Percentiles rank a stretch among this genome's conserved stretches.
Conservation (phyloP, 73 alveolate species). For the Uronychia setigera region DNA sequence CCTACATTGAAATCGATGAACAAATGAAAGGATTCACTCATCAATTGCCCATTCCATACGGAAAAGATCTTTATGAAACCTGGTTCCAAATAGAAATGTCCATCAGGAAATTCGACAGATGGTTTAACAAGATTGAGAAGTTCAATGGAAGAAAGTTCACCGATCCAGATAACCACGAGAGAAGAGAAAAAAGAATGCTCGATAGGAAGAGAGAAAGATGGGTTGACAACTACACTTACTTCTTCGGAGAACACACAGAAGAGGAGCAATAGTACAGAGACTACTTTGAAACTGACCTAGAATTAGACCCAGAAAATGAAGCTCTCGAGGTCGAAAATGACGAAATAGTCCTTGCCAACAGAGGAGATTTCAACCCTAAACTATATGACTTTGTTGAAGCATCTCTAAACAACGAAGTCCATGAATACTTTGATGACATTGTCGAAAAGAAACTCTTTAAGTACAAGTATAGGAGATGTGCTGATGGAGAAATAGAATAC, state of each 20-base stretch:
- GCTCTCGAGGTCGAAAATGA: constrained; percentile 56
- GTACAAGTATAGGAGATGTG: constrained; percentile 79
- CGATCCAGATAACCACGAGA: constrained; percentile 84
- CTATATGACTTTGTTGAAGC: constrained; percentile 80
- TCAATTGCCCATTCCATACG: constrained; percentile 47
- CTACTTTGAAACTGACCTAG: constrained; percentile 83
- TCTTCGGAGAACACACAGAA: constrained; percentile 83
- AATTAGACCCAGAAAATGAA: constrained; percentile 79
- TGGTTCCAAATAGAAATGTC: constrained; percentile 75
- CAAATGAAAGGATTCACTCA: constrained; percentile 25
- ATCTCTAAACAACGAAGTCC: constrained; percentile 54
- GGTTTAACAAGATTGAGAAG: constrained; percentile 70
- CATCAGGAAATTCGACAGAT: constrained; percentile 80
- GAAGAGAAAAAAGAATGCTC: constrained; percentile 91
- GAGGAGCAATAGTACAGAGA: constrained; percentile 85
- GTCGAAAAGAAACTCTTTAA: constrained; percentile 83
- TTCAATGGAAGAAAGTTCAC: constrained; percentile 77
- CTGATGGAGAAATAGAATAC: constrained; percentile 66
- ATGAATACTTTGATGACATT: constrained; percentile 66
- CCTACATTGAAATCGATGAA: constrained; percentile 64
- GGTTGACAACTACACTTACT: constrained; percentile 77
- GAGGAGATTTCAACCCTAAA: constrained; percentile 59
- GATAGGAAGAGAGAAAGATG: constrained; percentile 80
- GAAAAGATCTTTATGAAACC: constrained; percentile 70
- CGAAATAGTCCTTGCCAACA: constrained; percentile 59